These are phyloP conservation scores for Epichloe sibirici DNA, from an alignment of 2,329 filamentous ascomycete species.

Conservation along the genomic window DNA sequence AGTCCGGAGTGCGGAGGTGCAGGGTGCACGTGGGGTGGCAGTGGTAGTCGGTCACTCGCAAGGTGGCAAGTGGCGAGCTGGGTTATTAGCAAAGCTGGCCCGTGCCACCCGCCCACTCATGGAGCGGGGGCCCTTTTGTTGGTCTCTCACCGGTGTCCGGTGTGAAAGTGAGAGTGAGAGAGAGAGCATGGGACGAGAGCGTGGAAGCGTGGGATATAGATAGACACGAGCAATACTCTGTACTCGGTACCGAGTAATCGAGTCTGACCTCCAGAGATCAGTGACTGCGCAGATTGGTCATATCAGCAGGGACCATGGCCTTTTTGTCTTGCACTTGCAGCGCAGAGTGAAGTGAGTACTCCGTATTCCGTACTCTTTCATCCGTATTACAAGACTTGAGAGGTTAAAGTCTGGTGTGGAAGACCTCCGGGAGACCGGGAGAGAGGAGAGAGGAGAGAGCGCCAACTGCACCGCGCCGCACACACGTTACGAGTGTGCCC, in stretches of 20 bases:
- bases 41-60: not conserved
- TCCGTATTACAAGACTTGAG: too few species aligned
- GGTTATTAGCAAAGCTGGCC: not conserved
- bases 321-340: too few species aligned
- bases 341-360: too few species aligned
- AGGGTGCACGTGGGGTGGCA: not conserved
- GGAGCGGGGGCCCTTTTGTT: not conserved
- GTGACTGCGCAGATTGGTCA: too few species aligned
- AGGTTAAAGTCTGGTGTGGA: too few species aligned
- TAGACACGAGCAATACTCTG: too few species aligned
- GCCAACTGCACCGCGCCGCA: too few species aligned
- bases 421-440: too few species aligned
- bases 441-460: too few species aligned
- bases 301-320: too few species aligned
- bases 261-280: not conserved
- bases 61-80: not conserved
- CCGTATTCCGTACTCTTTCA: too few species aligned
- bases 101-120: conserved; percentile 1
- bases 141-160: not conserved
- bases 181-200: not conserved
- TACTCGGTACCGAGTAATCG: not conserved
- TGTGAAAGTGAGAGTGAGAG: not conserved
- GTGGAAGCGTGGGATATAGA: not conserved
- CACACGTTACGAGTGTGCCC: too few species aligned
- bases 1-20: not conserved